A percentile compares a stretch with the other conserved stretches of the same genome.
These are phyloP conservation scores for Gymnopilus dilepis DNA, from an alignment of 768 basidiomycete genomes.

Conservation along the genomic window DNA sequence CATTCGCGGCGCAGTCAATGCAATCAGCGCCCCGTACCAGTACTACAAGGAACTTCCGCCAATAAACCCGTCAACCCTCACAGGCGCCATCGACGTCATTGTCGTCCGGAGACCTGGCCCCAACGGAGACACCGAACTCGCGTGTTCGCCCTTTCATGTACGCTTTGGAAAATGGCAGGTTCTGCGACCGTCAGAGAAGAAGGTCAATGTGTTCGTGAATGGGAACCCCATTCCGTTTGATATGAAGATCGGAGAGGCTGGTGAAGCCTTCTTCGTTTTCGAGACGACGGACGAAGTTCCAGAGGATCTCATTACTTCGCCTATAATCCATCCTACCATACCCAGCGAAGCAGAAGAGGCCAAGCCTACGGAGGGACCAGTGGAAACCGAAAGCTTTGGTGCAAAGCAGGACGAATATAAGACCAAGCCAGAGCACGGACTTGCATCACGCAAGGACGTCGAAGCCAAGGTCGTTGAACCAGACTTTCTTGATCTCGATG, in stretches of 20 bases:
- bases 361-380: conserved; percentile 25
- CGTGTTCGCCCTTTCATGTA: conserved; percentile 96
- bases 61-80: conserved; percentile 95
- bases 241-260: conserved; percentile 99
- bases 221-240: conserved; percentile 85
- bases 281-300: conserved; percentile 97
- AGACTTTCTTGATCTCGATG: conserved; percentile 87
- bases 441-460: conserved; percentile 19
- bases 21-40: conserved; percentile 85
- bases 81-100: conserved; percentile 98
- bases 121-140: conserved; percentile 69
- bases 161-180: conserved; percentile 98
- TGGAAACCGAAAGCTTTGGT: conserved; percentile 46
- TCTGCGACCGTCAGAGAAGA: conserved; percentile 91
- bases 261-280: conserved; percentile 98
- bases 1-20: conserved; percentile 82
- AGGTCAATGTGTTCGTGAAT: conserved; percentile 90
- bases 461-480: conserved; percentile 54
- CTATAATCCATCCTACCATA: conserved; percentile 74
- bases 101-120: conserved; percentile 81
- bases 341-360: conserved; percentile 39
- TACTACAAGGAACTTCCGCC: conserved; percentile 86
- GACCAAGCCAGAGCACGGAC: conserved; percentile 12
- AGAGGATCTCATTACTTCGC: conserved; percentile 91
- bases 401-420: conserved; percentile 34